A percentile compares a stretch with the other conserved stretches of the same genome.
phyloP scores from a whole-genome alignment of 352 stramenopile species.

The Phytopythium kandeliae region DNA sequence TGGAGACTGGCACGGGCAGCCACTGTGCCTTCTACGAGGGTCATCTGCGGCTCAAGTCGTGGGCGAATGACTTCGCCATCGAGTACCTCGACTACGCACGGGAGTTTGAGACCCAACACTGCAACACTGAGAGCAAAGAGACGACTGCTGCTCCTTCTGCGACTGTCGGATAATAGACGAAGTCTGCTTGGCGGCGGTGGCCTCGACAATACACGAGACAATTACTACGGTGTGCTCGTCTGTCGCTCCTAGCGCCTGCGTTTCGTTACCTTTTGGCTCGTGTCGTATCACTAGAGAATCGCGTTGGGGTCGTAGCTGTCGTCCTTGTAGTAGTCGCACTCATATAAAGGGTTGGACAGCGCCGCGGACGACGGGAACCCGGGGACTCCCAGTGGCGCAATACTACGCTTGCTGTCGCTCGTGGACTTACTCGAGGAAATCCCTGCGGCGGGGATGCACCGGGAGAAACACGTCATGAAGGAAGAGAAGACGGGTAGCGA shows the following conservation, averaged over 20 bases:
- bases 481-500: conserved; percentile 4
- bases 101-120: conserved; percentile 18
- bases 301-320: conserved; percentile 25
- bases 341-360: conserved; percentile 35
- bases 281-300: neutral
- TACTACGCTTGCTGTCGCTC: conserved; percentile 12
- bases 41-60: conserved; percentile 36
- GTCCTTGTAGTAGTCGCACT: conserved; percentile 51
- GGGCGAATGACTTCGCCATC: conserved; percentile 66
- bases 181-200: no score
- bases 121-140: conserved; percentile 50
- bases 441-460: conserved; percentile 16
- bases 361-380: conserved; percentile 34
- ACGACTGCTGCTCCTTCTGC: conserved; percentile 53
- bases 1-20: conserved; percentile 42
- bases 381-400: conserved; percentile 34
- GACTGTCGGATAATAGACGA: conserved; percentile 15
- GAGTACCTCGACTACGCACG: conserved; percentile 57
- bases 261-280: no score
- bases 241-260: no score
- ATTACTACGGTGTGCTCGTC: no score
- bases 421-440: conserved; percentile 2
- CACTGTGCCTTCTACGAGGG: conserved; percentile 80
- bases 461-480: conserved; percentile 28
- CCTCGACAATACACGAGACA: no score